These are phyloP conservation scores for Tylopilus intermedius DNA, from an alignment of 768 basidiomycete genomes.

Conservation along the genomic window DNA sequence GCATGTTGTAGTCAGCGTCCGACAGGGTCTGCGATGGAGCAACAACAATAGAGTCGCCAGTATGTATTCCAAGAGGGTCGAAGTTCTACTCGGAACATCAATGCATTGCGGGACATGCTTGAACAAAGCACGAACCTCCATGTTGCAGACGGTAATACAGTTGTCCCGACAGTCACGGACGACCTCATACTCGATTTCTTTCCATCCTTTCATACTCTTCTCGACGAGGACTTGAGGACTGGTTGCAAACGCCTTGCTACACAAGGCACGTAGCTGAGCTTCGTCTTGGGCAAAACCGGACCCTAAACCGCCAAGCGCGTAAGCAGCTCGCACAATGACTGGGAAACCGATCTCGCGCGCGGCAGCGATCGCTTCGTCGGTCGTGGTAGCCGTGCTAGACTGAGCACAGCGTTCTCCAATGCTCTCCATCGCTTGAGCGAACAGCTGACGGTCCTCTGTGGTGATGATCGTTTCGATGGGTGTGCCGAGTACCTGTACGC, in stretches of 20 bases:
- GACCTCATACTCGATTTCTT: constrained; percentile 99
- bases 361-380: constrained; percentile 78
- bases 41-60: constrained; percentile 96
- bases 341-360: constrained; percentile 87
- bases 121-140: constrained; percentile 73
- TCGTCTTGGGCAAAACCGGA: constrained; percentile 94
- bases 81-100: constrained; percentile 67
- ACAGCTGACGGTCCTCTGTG: constrained; percentile 94
- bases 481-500: constrained; percentile 91
- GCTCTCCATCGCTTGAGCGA: constrained; percentile 89
- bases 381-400: constrained; percentile 78
- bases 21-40: constrained; percentile 97
- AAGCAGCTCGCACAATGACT: constrained; percentile 94
- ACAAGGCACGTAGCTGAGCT: constrained; percentile 80
- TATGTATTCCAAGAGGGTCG: constrained; percentile 97
- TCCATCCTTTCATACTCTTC: constrained; percentile 99
- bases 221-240: constrained; percentile 98
- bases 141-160: constrained; percentile 99
- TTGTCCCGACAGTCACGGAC: constrained; percentile 97
- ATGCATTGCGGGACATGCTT: background rate
- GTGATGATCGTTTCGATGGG: constrained; percentile 96
- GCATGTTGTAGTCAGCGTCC: constrained; percentile 98
- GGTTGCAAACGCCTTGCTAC: constrained; percentile 93
- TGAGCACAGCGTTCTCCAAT: constrained; percentile 95
- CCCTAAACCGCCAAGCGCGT: constrained; percentile 94